Evolutionary conservation across 78 protist species (phyloP).

Genomic region (Protostelium mycophagum): DNA sequence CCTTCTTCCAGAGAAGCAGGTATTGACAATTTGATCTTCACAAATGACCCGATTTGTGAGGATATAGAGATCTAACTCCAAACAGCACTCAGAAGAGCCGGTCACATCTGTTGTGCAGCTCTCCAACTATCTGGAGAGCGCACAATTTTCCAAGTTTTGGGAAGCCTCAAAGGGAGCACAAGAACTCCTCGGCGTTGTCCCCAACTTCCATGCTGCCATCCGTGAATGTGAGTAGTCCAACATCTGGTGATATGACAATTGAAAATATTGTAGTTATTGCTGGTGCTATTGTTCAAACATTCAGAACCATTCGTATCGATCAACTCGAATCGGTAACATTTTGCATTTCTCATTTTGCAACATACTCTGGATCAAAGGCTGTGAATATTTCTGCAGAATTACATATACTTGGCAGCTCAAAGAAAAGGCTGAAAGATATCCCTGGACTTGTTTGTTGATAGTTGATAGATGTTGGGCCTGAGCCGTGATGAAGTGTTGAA

Average conservation of each 20-base stretch:
- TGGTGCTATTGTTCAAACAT: neutral
- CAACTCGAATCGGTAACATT: neutral
- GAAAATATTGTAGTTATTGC: too few relatives aligned
- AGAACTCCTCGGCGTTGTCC: neutral
- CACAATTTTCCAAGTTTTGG: neutral
- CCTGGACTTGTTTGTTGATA: too few relatives aligned
- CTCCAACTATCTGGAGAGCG: neutral
- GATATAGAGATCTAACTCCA: neutral
- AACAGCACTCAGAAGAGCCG: neutral
- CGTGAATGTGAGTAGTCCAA: neutral
- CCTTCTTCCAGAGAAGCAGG: constrained; percentile 33
- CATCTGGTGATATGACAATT: neutral
- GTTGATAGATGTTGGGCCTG: neutral
- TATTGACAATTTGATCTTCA: too few relatives aligned
- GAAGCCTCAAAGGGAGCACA: neutral
- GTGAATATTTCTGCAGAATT: too few relatives aligned
- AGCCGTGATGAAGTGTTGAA: neutral
- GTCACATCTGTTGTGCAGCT: neutral
- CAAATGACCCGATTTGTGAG: neutral
- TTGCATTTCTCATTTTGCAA: neutral
- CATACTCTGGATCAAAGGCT: neutral
- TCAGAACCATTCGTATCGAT: neutral
- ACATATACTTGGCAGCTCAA: too few relatives aligned
- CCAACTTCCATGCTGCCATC: neutral
- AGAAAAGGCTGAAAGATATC: too few relatives aligned